Percentiles rank a stretch among this genome's conserved stretches.
Conservation (phyloP, 306 rosid species). For the Aeschynomene evenia region DNA sequence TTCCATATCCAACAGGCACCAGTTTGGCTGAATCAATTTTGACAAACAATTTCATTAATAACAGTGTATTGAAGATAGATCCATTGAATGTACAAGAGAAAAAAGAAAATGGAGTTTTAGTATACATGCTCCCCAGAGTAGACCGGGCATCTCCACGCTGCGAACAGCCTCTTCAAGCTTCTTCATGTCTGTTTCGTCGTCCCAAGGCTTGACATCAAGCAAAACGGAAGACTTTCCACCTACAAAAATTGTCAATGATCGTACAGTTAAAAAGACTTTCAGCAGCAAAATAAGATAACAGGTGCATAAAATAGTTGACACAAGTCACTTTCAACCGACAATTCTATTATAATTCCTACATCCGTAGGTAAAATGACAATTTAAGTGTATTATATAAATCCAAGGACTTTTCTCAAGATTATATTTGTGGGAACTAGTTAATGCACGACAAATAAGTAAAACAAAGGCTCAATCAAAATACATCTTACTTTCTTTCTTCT, state of each 20-base stretch:
- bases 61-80: background rate
- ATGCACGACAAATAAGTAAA: background rate
- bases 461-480: background rate
- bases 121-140: slow-evolving; percentile 92
- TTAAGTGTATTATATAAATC: background rate
- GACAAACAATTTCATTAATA: background rate
- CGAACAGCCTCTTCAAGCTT: slow-evolving; percentile 90
- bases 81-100: background rate
- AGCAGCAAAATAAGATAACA: background rate
- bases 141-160: slow-evolving; percentile 66
- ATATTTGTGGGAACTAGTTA: background rate
- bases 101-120: background rate
- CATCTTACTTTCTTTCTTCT: slow-evolving; percentile 88
- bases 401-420: background rate
- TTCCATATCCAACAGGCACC: slow-evolving; percentile 83
- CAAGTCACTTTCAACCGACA: background rate
- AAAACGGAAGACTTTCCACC: slow-evolving; percentile 92
- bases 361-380: background rate
- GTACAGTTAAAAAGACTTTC: background rate
- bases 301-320: background rate
- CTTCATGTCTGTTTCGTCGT: slow-evolving; percentile 94
- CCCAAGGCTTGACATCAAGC: slow-evolving; percentile 95
- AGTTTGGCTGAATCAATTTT: slow-evolving; percentile 64
- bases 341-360: background rate
- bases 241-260: slow-evolving; percentile 27